Conservation (phyloP, 768 basidiomycete genomes). For the Rhodotorula toruloides region DNA sequence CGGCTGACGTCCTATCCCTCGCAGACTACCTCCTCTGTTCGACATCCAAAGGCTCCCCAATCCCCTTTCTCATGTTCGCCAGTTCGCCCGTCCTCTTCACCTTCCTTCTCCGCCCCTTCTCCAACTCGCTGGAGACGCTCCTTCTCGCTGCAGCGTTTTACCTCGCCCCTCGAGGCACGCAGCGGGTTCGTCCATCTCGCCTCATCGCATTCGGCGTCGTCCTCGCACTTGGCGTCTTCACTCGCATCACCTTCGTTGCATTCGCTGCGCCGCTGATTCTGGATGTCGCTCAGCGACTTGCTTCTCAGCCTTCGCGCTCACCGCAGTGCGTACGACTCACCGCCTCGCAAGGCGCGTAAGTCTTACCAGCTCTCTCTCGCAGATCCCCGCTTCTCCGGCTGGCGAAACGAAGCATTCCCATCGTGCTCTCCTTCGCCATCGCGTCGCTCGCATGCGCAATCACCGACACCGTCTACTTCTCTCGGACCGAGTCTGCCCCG, state of each 20-base stretch:
- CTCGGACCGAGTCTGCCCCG: too few relatives aligned
- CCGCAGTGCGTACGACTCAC: too few relatives aligned
- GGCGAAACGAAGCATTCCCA: neutral
- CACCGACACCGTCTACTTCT: conserved; percentile 12
- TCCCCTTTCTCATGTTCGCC: conserved; percentile 27
- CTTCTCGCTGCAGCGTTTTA: conserved; percentile 3
- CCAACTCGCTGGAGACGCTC: conserved; percentile 38
- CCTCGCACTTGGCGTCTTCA: conserved; percentile 24
- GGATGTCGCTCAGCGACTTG: neutral
- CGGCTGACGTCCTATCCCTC: neutral
- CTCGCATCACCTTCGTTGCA: conserved; percentile 34
- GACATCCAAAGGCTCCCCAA: neutral
- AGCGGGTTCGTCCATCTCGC: neutral
- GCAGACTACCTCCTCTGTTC: conserved; percentile 7
- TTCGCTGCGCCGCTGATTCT: conserved; percentile 13
- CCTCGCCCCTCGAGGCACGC: neutral
- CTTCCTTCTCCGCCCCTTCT: conserved; percentile 39
- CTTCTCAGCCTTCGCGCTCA: neutral
- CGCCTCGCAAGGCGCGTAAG: neutral
- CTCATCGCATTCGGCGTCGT: conserved; percentile 9
- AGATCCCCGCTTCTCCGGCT: neutral
- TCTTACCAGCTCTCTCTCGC: neutral
- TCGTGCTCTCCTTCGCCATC: conserved; percentile 4
- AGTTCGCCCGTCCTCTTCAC: conserved; percentile 27
- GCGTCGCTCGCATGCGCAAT: neutral